Conservation (phyloP, 208 protist genomes). For the Leishmania martiniquensis region DNA sequence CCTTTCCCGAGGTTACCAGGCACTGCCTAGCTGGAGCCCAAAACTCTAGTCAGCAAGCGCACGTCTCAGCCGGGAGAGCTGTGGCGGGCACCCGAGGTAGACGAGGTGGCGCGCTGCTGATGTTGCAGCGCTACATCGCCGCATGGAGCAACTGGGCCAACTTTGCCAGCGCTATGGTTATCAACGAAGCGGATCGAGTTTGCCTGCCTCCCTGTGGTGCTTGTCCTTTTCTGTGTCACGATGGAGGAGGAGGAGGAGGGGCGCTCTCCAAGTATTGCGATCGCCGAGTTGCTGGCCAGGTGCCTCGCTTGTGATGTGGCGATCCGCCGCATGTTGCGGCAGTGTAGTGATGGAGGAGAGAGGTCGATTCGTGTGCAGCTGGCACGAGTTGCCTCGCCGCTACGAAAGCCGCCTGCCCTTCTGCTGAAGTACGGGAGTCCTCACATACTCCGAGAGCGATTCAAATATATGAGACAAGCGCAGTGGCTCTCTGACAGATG, state of each 20-base stretch:
- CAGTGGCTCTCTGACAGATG: too few species aligned
- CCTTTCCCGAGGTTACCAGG: not conserved
- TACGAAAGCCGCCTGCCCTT: not conserved
- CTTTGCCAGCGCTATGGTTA: constrained; percentile 60
- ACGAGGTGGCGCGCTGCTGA: not conserved
- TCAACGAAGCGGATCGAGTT: constrained; percentile 65
- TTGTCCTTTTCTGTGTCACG: constrained; percentile 39
- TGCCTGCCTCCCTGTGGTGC: constrained; percentile 52
- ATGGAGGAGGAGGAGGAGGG: too few species aligned
- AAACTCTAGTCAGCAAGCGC: not conserved
- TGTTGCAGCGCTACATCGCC: constrained; percentile 46
- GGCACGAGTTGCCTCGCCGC: not conserved
- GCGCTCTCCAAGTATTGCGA: constrained; percentile 23
- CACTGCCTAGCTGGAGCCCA: not conserved
- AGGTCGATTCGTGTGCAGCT: not conserved
- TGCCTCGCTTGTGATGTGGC: constrained; percentile 5
- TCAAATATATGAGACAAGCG: not conserved
- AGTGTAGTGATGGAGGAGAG: not conserved
- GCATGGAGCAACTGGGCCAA: constrained; percentile 59
- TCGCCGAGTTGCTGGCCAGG: constrained; percentile 3
- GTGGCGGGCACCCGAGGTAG: not conserved
- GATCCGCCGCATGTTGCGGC: not conserved
- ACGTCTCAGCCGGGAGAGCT: not conserved
- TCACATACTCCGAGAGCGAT: not conserved
- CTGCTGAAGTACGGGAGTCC: not conserved